Base-by-base conservation (phyloP, 2,329 filamentous ascomycete genomes). In the Huntiella bhutanensis region DNA sequence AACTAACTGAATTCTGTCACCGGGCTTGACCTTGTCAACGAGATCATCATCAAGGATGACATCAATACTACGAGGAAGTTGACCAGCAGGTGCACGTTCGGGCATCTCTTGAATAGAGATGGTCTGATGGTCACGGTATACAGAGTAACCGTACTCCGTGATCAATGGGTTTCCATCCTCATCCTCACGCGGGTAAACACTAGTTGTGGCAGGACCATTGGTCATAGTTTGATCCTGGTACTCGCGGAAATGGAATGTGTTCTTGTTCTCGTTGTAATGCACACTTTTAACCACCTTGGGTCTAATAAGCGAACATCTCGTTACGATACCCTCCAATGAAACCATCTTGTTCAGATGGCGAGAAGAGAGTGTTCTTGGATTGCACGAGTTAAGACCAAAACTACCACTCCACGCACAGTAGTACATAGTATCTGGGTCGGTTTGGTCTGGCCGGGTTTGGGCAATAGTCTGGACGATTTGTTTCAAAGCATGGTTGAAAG, bases 101-200 rank as follows among this genome's bases (percentile, higher is more conserved):
- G 91, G 91, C 91, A 98, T 98, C 66, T 98, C 91, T 64, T 98
- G 91, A 53, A 98, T 95, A 0, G 88, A 95, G 50, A 98, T 85
- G 12, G 84, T 94, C 62, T 98, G 91, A 59, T 98, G 91, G 60
- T 98, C 91, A 57, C 88, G 75, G 64, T 95, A 98, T 43, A 82
- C 91, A 60, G 81, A 92, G 64, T 92, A 88, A 17, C 91, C 91
- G 60, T 96, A 98, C 59, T 98, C 91, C 3, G 91, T 98, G 49
- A 85, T 75, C 15, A 98, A 70, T 3, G 88, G 82, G 58, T 96
- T 94, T 51, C 87, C 86, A 7, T 94, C 78, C 37, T 88, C 86
- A 57, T 96, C 88, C 58, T 94, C 82, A 53, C 87, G 85, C 4
- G 88, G 88, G 58, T 96, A 96, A 7, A 95, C 85, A 56, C 85